Percentiles rank a stretch among this genome's conserved stretches.
phyloP scores from a whole-genome alignment of 2,329 filamentous ascomycete genomes.

The Botrytis sinoallii region DNA sequence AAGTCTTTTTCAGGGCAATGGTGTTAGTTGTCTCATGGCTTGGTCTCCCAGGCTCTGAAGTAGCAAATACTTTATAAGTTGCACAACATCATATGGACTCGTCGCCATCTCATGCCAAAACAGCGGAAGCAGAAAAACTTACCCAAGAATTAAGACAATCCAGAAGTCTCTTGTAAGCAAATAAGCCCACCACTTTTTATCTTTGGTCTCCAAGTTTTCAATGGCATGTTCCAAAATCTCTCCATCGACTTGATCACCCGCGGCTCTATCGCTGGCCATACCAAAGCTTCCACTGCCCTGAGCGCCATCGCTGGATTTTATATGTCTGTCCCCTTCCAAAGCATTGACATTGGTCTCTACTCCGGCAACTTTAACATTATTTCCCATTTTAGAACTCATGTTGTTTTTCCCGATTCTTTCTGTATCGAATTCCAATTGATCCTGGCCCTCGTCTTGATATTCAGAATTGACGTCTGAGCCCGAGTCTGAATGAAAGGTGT shows the following conservation, averaged over 20 bases:
- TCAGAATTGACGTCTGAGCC: slow-evolving; percentile 11
- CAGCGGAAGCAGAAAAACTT: slow-evolving; percentile 34
- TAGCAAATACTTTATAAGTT: slow-evolving; percentile 98
- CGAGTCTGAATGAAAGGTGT: slow-evolving; percentile 30
- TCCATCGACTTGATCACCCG: slow-evolving; percentile 24
- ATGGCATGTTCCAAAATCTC: slow-evolving; percentile 43
- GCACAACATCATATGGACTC: slow-evolving; percentile 76
- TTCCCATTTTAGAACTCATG: slow-evolving; percentile 8
- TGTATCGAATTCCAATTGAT: slow-evolving; percentile 17
- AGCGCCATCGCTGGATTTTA: slow-evolving; percentile 29
- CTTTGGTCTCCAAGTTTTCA: slow-evolving; percentile 52
- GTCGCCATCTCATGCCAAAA: background rate
- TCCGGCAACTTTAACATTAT: slow-evolving; percentile 22
- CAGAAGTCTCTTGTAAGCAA: slow-evolving; percentile 85
- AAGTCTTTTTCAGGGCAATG: slow-evolving; percentile 68
- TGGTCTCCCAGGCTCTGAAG: slow-evolving; percentile 86
- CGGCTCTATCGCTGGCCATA: slow-evolving; percentile 17
- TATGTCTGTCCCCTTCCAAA: slow-evolving; percentile 22
- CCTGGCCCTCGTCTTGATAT: slow-evolving; percentile 15
- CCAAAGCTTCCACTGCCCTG: slow-evolving; percentile 22
- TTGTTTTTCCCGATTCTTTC: slow-evolving; percentile 16
- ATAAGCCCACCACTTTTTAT: slow-evolving; percentile 66
- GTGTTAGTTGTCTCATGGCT: slow-evolving; percentile 98
- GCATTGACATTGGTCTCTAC: slow-evolving; percentile 25
- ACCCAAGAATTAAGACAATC: slow-evolving; percentile 74